These are phyloP conservation scores for Cocos nucifera DNA, from an alignment of 176 grass and related monocot species.

Conservation along the genomic window DNA sequence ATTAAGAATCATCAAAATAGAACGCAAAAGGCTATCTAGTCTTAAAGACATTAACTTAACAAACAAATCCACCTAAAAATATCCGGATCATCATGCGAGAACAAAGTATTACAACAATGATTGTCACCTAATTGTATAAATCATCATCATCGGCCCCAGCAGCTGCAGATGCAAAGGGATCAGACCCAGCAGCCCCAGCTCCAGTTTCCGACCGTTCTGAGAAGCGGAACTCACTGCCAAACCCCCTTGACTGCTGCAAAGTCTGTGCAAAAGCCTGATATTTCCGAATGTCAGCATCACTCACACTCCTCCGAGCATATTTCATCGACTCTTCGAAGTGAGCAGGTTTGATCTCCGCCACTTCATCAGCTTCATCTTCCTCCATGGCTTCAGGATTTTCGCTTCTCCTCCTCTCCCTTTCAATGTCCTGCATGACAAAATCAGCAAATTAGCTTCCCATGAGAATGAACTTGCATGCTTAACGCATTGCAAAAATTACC, in stretches of 20 bases:
- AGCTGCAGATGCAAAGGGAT: conserved; percentile 1
- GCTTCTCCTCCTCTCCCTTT: conserved; percentile 9
- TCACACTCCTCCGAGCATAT: conserved; percentile 10
- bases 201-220: not conserved
- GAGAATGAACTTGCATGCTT: too few relatives aligned
- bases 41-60: too few relatives aligned
- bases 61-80: too few relatives aligned
- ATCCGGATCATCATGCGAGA: too few relatives aligned
- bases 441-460: too few relatives aligned
- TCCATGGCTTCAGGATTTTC: conserved; percentile 21
- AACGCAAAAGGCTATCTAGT: too few relatives aligned
- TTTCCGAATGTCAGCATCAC: conserved; percentile 18
- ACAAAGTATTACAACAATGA: too few relatives aligned
- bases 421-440: conserved; percentile 9
- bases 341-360: conserved; percentile 14
- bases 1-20: too few relatives aligned
- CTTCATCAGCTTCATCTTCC: conserved; percentile 12
- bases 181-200: not conserved
- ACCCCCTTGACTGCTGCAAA: conserved; percentile 18
- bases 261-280: conserved; percentile 20
- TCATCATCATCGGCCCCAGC: conserved; percentile 9
- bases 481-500: too few relatives aligned
- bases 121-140: conserved; percentile 7
- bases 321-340: conserved; percentile 20
- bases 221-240: conserved; percentile 16